Evolutionary conservation across 2,329 filamentous ascomycete genomes (phyloP).

Genomic region (Colletotrichum tofieldiae): DNA sequence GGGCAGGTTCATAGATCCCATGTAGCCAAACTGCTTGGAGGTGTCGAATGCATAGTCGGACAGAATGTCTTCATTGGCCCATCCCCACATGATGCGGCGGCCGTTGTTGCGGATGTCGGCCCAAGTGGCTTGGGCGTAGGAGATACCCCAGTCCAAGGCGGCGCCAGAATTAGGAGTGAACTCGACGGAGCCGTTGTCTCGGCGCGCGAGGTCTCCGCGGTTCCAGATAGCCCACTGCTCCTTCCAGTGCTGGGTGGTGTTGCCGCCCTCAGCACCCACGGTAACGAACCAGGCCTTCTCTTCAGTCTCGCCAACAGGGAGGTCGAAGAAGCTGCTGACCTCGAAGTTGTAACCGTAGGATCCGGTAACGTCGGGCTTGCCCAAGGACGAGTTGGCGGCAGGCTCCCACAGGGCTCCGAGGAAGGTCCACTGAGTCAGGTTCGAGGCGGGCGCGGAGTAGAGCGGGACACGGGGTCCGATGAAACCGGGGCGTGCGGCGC

Average conservation of each 20-base stretch:
- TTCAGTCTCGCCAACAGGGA: constrained; percentile 32
- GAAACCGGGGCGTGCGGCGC: constrained; percentile 43
- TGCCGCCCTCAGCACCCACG: constrained; percentile 41
- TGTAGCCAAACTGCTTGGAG: constrained; percentile 40
- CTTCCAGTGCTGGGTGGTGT: constrained; percentile 42
- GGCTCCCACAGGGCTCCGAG: constrained; percentile 44
- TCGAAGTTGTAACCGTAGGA: constrained; percentile 44
- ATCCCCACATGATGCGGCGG: constrained; percentile 43
- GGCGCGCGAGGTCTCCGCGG: constrained; percentile 39
- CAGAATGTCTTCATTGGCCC: constrained; percentile 41
- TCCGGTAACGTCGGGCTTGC: constrained; percentile 41
- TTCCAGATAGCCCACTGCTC: constrained; percentile 44
- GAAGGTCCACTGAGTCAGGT: constrained; percentile 43
- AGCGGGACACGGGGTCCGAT: constrained; percentile 43
- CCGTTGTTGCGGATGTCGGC: constrained; percentile 30
- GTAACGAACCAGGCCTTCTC: constrained; percentile 44
- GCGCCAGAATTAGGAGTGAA: constrained; percentile 40
- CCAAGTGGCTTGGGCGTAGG: constrained; percentile 44
- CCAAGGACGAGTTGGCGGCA: constrained; percentile 38
- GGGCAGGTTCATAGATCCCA: constrained; percentile 42
- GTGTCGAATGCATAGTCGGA: constrained; percentile 26
- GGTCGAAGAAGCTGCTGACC: constrained; percentile 42
- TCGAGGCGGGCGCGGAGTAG: constrained; percentile 40
- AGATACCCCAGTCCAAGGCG: constrained; percentile 43
- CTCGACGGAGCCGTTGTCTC: constrained; percentile 42